Evolutionary conservation across 78 protist species (phyloP), one percentile per base, ranked within the genome.

Genomic region (Dictyostelium capitatum): DNA sequence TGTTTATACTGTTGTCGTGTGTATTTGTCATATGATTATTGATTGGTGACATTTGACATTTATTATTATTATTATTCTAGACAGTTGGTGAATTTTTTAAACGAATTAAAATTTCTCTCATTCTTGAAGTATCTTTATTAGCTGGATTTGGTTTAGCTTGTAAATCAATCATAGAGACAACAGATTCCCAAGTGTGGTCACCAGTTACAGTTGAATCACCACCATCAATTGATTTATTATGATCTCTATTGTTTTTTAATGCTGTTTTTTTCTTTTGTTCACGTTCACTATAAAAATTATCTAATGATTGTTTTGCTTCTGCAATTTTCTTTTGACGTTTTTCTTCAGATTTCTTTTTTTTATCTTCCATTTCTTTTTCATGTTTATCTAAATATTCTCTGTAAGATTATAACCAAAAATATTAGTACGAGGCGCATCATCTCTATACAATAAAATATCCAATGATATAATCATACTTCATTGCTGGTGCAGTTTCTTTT

Each of bases 261-360:
- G 91, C 91, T 20, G 91, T 84, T 23, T 72, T 84, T 25, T 84
- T 84, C 50, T 84, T 84, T 37, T 75, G n/a, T 47, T 84, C 91
- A 43, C 91, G 47, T 62, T 84, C 91, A 15, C 57, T 15, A 47
- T 84, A 84, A 47, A 84, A 84, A 64, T 54, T 74, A 17, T 84
- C 91, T 25, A 84, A 74, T 84, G 91, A 84, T 72, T 84, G 53
- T 43, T 84, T 72, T 1, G 91, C 91, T 28, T 84, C 91, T 28
- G 41, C 77, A 28, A 84, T 72, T 48, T 84, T 84, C 59, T 84
- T 84, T 41, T 56, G 41, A 32, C 74, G 59, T 65, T 84, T 84
- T 47, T 72, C 91, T 50, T 84, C 91, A 15, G 91, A 84, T 10
- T n/a, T 50, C 62, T 64, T 72, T 47, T 84, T 10, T 50, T 84